Evolutionary conservation across 73 alveolate genomes (phyloP).

Genomic region (Stentor coeruleus): DNA sequence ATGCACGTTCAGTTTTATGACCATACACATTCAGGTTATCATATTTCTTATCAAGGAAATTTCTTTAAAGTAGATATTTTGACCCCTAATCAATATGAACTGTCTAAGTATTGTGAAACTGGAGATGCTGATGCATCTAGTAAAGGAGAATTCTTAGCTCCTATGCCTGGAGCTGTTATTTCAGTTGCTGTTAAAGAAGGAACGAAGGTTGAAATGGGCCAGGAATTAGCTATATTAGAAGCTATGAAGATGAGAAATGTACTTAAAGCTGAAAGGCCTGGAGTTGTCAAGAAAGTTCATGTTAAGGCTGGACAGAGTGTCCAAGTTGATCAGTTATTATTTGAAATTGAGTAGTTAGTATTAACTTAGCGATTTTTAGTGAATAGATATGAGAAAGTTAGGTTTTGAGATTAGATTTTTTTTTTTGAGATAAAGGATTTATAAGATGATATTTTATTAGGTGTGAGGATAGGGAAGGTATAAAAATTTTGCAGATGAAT

Average conservation of each 20-base stretch:
- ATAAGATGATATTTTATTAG: no score
- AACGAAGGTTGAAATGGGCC: conserved; percentile 44
- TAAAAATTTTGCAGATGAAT: no score
- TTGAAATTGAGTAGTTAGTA: conserved; percentile 48
- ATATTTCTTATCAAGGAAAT: neutral
- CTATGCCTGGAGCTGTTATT: conserved; percentile 85
- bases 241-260: conserved; percentile 77
- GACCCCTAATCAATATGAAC: conserved; percentile 2
- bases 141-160: conserved; percentile 50
- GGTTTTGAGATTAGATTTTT: no score
- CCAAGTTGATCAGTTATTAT: conserved; percentile 65
- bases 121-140: conserved; percentile 28
- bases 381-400: no score
- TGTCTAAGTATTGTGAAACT: neutral
- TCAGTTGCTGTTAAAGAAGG: conserved; percentile 67
- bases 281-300: conserved; percentile 58
- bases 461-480: no score
- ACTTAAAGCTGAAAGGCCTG: conserved; percentile 64
- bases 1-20: conserved; percentile 22
- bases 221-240: conserved; percentile 42
- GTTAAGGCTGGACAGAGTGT: conserved; percentile 59
- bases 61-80: neutral
- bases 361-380: no score
- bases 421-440: no score
- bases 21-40: conserved; percentile 8